Base-by-base conservation (phyloP, 139 green algal species). In the Closterium sp. region DNA sequence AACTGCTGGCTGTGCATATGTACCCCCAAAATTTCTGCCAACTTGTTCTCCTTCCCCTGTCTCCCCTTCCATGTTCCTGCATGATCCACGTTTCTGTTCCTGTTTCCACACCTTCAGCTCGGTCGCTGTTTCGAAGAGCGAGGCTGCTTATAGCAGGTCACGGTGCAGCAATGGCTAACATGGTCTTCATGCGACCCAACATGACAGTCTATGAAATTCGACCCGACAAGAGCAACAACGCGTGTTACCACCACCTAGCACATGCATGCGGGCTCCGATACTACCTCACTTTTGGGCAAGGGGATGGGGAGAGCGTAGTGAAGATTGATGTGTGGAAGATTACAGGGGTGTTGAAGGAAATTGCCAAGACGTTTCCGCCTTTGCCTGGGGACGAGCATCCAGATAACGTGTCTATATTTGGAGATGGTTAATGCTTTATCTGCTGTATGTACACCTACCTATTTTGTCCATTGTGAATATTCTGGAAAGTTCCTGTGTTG, bases 201-300 rank as follows among this genome's bases (percentile, higher is more conserved):
- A 62, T 31, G 31, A 89, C 29, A 19, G 32, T 89, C 10, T 28
- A 62, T 2, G 87, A 89, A 9, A 89, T 89, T 70, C 31, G 87
- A 34, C 85, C 85, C 28, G 28, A 31, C 22, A 17, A 85, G 32
- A 85, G 73, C 27, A 32, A 30, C 21, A 93, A 93, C 31, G 42
- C 90, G 30, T 93, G 90, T 31, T 93, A 91, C 31, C 90, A 93
- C 86, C 79, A 91, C 85, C 86, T 93, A 28, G 86, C 90, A 79
- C 24, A 91, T 27, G n/a, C 29, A 7, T 93, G 90, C 31, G 32
- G 27, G 24, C 79, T 93, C 30, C 32, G 88, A 2, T 93, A 90
- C 50, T 93, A 93, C 24, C n/a, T 91, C 6, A 42, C 88, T 2
- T 34, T 91, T 22, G 90, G 89, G 31, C 19, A 92, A 0, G 89